Percentiles rank a stretch among this genome's conserved stretches.
Evolutionary conservation across 345 rosid species (phyloP).

Genomic region (Bruguiera parviflora): DNA sequence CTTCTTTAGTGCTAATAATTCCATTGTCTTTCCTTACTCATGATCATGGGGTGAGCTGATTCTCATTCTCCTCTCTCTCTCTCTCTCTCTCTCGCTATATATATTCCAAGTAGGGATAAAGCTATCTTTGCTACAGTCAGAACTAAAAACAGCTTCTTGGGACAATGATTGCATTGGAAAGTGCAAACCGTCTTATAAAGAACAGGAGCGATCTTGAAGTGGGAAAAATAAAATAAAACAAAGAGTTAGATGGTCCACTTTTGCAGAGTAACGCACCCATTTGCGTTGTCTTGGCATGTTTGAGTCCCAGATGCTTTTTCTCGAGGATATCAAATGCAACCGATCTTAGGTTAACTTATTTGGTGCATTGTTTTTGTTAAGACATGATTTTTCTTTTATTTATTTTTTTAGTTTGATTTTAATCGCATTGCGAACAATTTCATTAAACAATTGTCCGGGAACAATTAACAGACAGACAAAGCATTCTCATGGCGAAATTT

Average conservation of each 20-base stretch:
- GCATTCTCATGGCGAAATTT: too few species aligned
- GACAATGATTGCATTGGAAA: not conserved
- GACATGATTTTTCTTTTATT: not conserved
- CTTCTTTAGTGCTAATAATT: constrained; percentile 30
- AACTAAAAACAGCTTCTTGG: not conserved
- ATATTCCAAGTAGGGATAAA: not conserved
- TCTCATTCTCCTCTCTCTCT: not conserved
- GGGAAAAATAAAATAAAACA: not conserved
- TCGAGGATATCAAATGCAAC: not conserved
- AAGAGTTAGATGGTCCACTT: not conserved
- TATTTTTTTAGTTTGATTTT: not conserved
- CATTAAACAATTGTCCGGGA: too few species aligned
- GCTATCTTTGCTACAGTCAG: not conserved
- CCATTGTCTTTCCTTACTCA: not conserved
- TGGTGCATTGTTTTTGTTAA: not conserved
- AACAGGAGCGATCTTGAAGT: not conserved
- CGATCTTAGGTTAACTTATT: not conserved
- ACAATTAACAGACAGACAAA: too few species aligned
- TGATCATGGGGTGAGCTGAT: not conserved
- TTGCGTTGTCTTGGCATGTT: not conserved
- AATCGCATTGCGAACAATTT: not conserved
- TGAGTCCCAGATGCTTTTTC: not conserved
- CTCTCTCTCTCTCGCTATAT: not conserved
- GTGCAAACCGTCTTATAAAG: not conserved
- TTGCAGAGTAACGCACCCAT: not conserved